Conservation (phyloP, 2,329 filamentous ascomycete species). For the Emmonsia crescens region DNA sequence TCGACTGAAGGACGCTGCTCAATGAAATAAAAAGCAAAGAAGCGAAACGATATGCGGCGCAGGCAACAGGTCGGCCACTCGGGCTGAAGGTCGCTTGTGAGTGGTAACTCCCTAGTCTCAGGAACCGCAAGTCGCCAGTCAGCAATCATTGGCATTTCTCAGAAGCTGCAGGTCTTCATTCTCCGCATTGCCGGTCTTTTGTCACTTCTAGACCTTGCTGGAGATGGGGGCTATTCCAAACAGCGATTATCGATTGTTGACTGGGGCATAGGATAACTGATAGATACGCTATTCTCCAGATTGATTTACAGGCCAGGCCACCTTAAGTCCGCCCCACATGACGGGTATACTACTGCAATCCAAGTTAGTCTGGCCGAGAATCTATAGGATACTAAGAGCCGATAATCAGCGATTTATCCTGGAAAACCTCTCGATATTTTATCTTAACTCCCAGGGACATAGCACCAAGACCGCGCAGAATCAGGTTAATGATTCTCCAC, state of each 20-base stretch:
- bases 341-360: background rate
- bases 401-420: background rate
- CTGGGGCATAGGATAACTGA: background rate
- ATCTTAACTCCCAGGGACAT: no score
- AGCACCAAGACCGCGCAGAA: background rate
- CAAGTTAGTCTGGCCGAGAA: background rate
- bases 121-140: background rate
- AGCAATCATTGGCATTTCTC: background rate
- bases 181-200: background rate
- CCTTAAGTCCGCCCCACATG: background rate
- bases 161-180: constrained; percentile 1
- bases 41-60: background rate
- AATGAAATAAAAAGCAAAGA: constrained; percentile 3
- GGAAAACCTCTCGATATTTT: background rate
- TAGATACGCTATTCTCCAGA: background rate
- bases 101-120: background rate
- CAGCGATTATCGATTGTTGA: constrained; percentile 1
- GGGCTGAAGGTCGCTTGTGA: background rate
- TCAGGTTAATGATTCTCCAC: background rate
- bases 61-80: background rate
- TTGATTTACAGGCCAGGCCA: background rate
- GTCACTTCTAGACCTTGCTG: background rate
- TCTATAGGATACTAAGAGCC: background rate
- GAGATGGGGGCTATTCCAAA: background rate
- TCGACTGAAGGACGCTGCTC: background rate